Evolutionary conservation across 129 eudicot genomes (phyloP).

Genomic region (Chrysanthemum makinoi): DNA sequence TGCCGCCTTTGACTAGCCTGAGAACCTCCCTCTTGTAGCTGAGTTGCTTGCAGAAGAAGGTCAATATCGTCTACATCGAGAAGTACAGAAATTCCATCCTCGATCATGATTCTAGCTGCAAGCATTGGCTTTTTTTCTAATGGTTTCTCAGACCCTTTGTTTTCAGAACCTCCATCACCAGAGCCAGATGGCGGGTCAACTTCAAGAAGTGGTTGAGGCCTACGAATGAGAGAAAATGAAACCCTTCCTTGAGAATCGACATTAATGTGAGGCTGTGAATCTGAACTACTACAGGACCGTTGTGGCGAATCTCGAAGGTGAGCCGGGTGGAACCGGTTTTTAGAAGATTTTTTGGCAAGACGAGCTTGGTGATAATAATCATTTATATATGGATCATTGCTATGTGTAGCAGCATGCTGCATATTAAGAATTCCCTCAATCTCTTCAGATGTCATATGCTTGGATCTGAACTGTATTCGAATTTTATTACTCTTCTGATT

Average conservation of each 20-base stretch:
- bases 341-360: constrained; percentile 60
- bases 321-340: constrained; percentile 65
- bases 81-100: constrained; percentile 46
- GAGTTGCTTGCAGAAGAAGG: constrained; percentile 55
- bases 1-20: constrained; percentile 60
- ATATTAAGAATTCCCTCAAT: too few relatives aligned
- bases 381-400: constrained; percentile 79
- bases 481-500: too few relatives aligned
- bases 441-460: too few relatives aligned
- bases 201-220: constrained; percentile 78
- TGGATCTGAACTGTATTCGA: too few relatives aligned
- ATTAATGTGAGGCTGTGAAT: constrained; percentile 63
- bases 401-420: too few relatives aligned
- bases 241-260: constrained; percentile 72
- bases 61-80: constrained; percentile 80
- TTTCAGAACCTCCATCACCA: constrained; percentile 53
- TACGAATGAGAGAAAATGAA: constrained; percentile 71
- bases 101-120: too few relatives aligned
- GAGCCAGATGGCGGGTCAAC: constrained; percentile 57
- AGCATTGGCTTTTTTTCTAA: too few relatives aligned
- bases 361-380: constrained; percentile 90
- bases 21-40: constrained; percentile 71
- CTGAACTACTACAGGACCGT: constrained; percentile 51
- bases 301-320: too few relatives aligned
- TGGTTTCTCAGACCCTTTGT: neutral